Base-by-base conservation (phyloP, 2,329 filamentous ascomycete species). In the Aspergillus pseudoterreus region DNA sequence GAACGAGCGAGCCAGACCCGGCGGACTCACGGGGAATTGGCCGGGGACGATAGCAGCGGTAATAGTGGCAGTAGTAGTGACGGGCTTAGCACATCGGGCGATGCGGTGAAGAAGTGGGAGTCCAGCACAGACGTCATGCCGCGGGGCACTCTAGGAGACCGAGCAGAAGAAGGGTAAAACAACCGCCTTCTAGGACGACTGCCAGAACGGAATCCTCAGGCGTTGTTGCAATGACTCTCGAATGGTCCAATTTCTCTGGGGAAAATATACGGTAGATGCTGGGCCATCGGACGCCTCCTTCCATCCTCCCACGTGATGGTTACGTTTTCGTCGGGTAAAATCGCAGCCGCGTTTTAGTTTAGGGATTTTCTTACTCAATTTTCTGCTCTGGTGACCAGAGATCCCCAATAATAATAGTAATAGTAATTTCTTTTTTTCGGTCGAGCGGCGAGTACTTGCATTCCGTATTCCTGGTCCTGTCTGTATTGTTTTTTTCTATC, bases 81-180 rank as follows among this genome's bases (percentile, higher is more conserved):
- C 35, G 35, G 15, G 51, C 30, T 45, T 47, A 53, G 49, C 33
- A 47, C 45, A 55, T 52, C 51, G 50, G 55, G 48, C 54, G 53
- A 59, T 61, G 59, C 59, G 59, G 59, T 63, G 61, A 63, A 52
- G 55, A 57, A 53, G 52, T 14, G 41, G 41, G 49, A 41, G 43
- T 47, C 41, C 42, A 54, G 52, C 55, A 50, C 53, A 57, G 55
- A 57, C 55, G 59, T 60, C 57, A 62, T 60, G 49, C 60, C 56
- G 57, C 54, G 58, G 60, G 58, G 58, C 54, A 60, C 27, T 49
- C 22, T 22, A 49, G 39, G 27, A 33, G 30, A 49, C 22, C 22
- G 21, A 22, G 19, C 2, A 42, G 15, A 21, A 14, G 39, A 42
- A 10, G 39, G 39, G 39, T 30, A 45, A 24, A 33, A 32, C 24